Base-by-base conservation (phyloP, 345 rosid genomes). In the Salix suchowensis region DNA sequence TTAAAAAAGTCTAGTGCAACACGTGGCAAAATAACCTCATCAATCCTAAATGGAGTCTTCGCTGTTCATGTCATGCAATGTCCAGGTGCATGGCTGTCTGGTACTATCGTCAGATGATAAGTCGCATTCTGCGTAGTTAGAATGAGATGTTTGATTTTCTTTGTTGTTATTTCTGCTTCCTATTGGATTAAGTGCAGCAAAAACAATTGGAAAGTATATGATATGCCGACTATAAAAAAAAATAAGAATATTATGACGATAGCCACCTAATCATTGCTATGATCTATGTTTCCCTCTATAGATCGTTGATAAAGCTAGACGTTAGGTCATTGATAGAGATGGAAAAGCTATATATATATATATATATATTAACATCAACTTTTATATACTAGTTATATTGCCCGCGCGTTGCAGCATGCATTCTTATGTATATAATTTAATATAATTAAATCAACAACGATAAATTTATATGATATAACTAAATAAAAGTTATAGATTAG, bases 281-380 rank as follows among this genome's bases (percentile, higher is more conserved):
- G 10, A 36, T 36, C 7, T 19, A 19, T 23, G 12, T 28, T 54
- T 34, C 65, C 32, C 16, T 7, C 6, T 19, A 44, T 46, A 13
- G 15, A 30, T 21, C 21, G 0, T 21, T 21, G 77, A 74, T 48
- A 74, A 65, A 65, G 77, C 66, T 65, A 11, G 77, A 18, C 50
- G 71, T 74, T 65, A 65, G 77, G 77, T 74, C 37, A 6, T 44
- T 62, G 65, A 65, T 65, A n/a, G 36, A 19, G 71, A 74, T 50
- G 28, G 21, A 21, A 54, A 58, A 58, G 64, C 40, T 21, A 32
- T 28, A 42, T 36, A 36, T 36, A 36, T 4, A 67, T 67, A 37
- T 67, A 7, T 34, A 34, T 34, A 34, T 34, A 4, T 4, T 24
- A 24, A 34, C 19, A 40, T 39, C 37, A 11, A 39, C 58, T 28